Base-by-base conservation (phyloP, 805 yeast species). In the Ogataea nitratoaversa region DNA sequence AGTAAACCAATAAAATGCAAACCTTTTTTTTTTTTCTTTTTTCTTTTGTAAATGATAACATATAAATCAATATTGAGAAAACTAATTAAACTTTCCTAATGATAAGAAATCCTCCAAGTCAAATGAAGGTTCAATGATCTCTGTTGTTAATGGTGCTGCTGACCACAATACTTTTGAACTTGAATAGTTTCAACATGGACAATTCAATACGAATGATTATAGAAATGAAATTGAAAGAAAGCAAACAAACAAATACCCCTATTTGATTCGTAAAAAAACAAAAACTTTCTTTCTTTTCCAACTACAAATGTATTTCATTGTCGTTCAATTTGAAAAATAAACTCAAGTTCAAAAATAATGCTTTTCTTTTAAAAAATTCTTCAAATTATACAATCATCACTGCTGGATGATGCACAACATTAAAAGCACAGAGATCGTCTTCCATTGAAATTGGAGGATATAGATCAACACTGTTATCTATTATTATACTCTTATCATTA, bases 341-440 rank as follows among this genome's bases (percentile, higher is more conserved):
- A 19, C 19, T 19, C 14, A 16, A 12, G n/a, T 7, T 31, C 11
- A 31, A 18, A 19, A 20, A 32, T 18, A 22, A 20, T 7, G 32
- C 11, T 27, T 36, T 39, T 42, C 41, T 39, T 37, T 39, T 34
- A 30, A 32, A 37, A 41, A 46, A 8, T 24, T 22, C 27, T 22
- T 22, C 7, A 22, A 41, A 24, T 41, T 40, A 40, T 34, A 42
- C 45, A 42, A 55, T 50, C 67, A 63, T 54, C 64, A 42, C 66
- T 62, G 67, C 67, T 62, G 66, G 64, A 62, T 59, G 64, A 59
- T 63, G 67, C 67, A 63, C 65, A 53, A 57, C 56, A 55, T 62
- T 61, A 61, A 55, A 58, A 49, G 59, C 56, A 48, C 60, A 53
- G 50, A 54, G 58, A 54, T 22, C 25, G 11, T 50, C 57, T 42